Evolutionary conservation across 768 basidiomycete genomes (phyloP), one percentile per base, ranked within the genome.

Genomic region (Heimioporus sp.): DNA sequence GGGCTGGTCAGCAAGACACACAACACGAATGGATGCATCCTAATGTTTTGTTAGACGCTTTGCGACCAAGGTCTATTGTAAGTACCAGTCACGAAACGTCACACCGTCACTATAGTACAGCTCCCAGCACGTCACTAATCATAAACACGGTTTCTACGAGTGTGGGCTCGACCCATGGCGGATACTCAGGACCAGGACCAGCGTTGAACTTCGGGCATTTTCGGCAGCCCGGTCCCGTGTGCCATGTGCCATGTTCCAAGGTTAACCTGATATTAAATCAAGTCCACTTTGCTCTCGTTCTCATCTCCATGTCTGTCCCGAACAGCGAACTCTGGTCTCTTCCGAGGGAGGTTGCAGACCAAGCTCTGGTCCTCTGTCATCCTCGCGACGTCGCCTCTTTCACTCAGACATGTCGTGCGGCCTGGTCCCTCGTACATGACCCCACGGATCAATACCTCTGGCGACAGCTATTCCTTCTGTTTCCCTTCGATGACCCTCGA

Each of bases 401-500:
- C 62, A 72, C 84, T 13, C 72, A 73, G 62, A 80, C 83, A 42
- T 86, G 81, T 61, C 72, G 72, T 19, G 58, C 68, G 9, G 77
- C 82, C 15, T 71, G 70, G 57, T 59, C 62, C 37, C 67, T 87
- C 42, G 75, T 87, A 40, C 80, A 82, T 60, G 63, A 70, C 19
- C 53, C 72, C 30, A 53, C 70, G 28, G 82, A 86, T 67, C 77
- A 79, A 43, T 80, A 81, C 61, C 75, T 91, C 37, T 91, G 87
- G 87, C 81, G 83, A 48, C 72, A 79, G 47, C 72, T 89, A 46
- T 88, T 85, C 66, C 77, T 86, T 36, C 50, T 53, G 9, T 66
- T 68, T 43, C 75, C 78, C 7, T 89, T 87, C 65, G 89, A 90
- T 62, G 80, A 86, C 59, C 85, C 85, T n/a, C 73, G 80, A 15